Evolutionary conservation across 352 stramenopile genomes (phyloP).

Genomic region (Thalassiosira oceanica): DNA sequence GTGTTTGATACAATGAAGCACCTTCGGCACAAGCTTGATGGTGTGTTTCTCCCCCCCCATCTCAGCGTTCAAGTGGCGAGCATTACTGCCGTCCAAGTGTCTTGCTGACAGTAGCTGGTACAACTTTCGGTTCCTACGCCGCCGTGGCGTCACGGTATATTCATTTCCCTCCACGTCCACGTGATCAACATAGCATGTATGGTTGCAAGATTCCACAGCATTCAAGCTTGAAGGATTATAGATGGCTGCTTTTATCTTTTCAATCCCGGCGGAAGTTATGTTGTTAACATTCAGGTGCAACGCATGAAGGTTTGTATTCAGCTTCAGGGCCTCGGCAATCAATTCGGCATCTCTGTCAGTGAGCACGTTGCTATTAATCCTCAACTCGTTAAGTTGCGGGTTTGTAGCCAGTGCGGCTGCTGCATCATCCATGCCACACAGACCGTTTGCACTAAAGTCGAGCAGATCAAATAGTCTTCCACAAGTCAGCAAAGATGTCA

Average conservation of each 20-base stretch:
- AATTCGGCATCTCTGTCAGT: not conserved
- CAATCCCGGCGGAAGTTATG: slow-evolving; percentile 3
- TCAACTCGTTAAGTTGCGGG: slow-evolving; percentile 4
- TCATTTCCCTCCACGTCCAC: not conserved
- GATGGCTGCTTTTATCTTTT: not conserved
- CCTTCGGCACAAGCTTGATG: not conserved
- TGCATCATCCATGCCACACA: too few relatives aligned
- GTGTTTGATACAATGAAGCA: not conserved
- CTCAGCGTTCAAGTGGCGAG: not conserved
- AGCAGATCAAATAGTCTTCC: too few relatives aligned
- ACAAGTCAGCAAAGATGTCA: too few relatives aligned
- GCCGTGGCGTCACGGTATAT: not conserved
- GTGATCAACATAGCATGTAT: not conserved
- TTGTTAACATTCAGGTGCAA: slow-evolving; percentile 9
- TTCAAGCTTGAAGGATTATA: slow-evolving; percentile 12
- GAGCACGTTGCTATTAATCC: not conserved
- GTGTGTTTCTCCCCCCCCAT: not conserved
- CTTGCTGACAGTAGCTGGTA: not conserved
- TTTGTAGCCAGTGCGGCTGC: not conserved
- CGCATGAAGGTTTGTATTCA: not conserved
- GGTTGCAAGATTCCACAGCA: not conserved
- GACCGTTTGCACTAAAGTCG: too few relatives aligned
- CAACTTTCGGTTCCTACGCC: not conserved
- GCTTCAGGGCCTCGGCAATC: slow-evolving; percentile 3
- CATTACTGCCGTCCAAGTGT: not conserved